These are phyloP conservation scores for Kockiozyma suomiensis DNA, from an alignment of 805 yeast genomes.

Conservation along the genomic window DNA sequence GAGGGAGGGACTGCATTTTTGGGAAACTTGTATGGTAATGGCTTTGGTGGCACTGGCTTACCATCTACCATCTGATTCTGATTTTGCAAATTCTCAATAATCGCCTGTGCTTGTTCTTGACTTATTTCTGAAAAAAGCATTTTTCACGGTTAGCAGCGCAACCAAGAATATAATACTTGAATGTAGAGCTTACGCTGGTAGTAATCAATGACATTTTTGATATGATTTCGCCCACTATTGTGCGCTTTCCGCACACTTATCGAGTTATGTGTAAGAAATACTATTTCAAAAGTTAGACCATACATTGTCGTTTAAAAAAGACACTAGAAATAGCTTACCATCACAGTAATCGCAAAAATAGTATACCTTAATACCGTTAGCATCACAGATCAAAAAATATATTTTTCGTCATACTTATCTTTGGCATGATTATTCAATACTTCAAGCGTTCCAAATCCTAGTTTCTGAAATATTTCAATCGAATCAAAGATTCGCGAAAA, in stretches of 20 bases:
- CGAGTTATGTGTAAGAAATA: conserved; percentile 86
- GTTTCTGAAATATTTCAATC: too few relatives aligned
- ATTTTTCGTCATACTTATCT: neutral
- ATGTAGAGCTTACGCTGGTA: conserved; percentile 53
- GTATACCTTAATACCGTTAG: conserved; percentile 20
- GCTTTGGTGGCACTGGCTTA: conserved; percentile 8
- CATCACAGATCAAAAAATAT: neutral
- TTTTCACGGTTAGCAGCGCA: neutral
- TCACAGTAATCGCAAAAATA: conserved; percentile 75
- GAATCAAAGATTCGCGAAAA: too few relatives aligned
- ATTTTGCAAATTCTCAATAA: conserved; percentile 24
- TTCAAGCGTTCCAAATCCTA: too few relatives aligned
- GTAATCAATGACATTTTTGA: conserved; percentile 70
- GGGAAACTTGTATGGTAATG: conserved; percentile 29
- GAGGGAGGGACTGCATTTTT: conserved; percentile 6
- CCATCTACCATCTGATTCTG: conserved; percentile 19
- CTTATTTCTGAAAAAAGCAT: conserved; percentile 23
- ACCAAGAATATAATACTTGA: neutral
- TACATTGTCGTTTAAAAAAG: neutral
- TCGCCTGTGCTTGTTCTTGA: conserved; percentile 34
- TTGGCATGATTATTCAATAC: neutral
- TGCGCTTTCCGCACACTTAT: conserved; percentile 82
- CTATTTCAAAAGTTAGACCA: conserved; percentile 33
- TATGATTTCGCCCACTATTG: conserved; percentile 73
- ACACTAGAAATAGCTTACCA: conserved; percentile 44